Evolutionary conservation across 2,329 filamentous ascomycete species (phyloP), one percentile per base, ranked within the genome.

Genomic region (Aspergillus brasiliensis): DNA sequence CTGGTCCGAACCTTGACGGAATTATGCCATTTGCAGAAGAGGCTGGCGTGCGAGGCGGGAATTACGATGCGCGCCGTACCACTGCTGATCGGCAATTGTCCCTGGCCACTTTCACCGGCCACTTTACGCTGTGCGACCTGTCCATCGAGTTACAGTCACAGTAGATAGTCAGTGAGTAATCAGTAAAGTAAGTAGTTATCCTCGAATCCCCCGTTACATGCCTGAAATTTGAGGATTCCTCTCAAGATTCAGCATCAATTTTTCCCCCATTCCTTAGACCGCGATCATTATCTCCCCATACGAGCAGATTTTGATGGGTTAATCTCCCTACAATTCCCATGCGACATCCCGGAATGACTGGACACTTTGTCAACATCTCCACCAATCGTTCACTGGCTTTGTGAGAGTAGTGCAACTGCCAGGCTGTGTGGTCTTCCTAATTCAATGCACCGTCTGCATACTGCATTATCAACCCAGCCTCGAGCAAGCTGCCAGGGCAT

Each of bases 1-100:
- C 54, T 67, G 63, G 66, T 56, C 62, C 63, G 60, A 70, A 69
- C 66, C 53, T 66, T 64, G 62, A 62, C 44, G 59, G 48, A 61
- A 44, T 57, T 28, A 44, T 56, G 51, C 51, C 37, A 25, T 44
- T 37, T 42, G 56, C 56, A 62, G 52, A 61, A 57, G 49, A 48
- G 58, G 52, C 38, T 62, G 49, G 65, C 56, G 63, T 59, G 58
- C 60, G 60, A 55, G 49, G 37, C 57, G 40, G 57, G 57, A 64
- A 66, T 66, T 65, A 53, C 58, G 63, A 66, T 66, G 65, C 51
- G 65, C 63, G 52, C 34, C 44, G 53, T 61, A 53, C 52, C 62
- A 61, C 52, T 57, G 42, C 49, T 56, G 58, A 62, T 59, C 54
- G 57, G 51, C 62, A 60, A 19, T 55, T 46, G 52, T 31, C 40